Evolutionary conservation across 352 stramenopile species (phyloP), one percentile per base, ranked within the genome.

Genomic region (Phytophthora litchii): DNA sequence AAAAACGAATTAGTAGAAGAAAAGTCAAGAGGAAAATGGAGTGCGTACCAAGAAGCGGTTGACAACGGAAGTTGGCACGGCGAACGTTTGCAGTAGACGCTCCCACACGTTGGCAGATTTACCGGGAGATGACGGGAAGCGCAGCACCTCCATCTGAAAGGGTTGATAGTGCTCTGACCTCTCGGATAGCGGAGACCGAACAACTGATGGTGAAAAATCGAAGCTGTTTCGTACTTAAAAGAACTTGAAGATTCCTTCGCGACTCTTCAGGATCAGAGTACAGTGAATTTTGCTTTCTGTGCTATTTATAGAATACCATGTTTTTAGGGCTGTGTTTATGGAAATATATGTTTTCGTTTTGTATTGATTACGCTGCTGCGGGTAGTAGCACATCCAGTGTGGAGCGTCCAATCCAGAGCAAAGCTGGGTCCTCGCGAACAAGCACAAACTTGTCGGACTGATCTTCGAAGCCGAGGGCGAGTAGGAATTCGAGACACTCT

Each of bases 361-460:
- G 23, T 27, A 21, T 29, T n/a, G 34, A 14, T 54, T 57, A 79
- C 1, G 54, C 69, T 27, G 21, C 34, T 0, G 41, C 60, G 0
- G 67, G 43, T 19, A 86, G 43, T 43, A 91, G 44, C 35, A 77
- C 54, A 55, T 93, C 83, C 9, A 93, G 67, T 0, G 78, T 72
- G 9, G 73, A 78, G 19, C 77, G 76, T 11, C 81, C 81, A 37
- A 94, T 69, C 80, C 80, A 94, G 16, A 94, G 75, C 34, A 94
- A 60, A 14, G 64, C 84, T 0, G 75, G 70, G 49, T 94, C 84
- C 38, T 90, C 62, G 20, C 80, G 69, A 5, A 72, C 47, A 21
- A 94, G 66, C 44, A 84, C 70, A 25, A 76, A 76, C 35, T 64
- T 67, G 59, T 91, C 83, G 1, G 29, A 21, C 51, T 88, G 68